phyloP scores from a whole-genome alignment of 2,329 filamentous ascomycete genomes.

The Pyrenochaeta sp. region DNA sequence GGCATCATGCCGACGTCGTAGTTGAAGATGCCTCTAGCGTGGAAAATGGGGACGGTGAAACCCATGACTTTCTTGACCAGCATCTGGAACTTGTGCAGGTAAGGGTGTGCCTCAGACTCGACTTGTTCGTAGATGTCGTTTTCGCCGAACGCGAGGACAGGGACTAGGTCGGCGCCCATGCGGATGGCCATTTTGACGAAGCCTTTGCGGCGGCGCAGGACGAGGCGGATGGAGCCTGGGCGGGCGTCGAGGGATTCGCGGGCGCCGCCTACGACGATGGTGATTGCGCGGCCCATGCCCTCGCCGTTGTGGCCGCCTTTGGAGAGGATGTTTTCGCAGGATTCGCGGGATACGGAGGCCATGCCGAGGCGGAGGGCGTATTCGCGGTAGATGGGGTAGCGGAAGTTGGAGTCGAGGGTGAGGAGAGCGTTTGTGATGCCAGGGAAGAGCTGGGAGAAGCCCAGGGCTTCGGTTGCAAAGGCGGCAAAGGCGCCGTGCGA shows the following conservation, averaged over 20 bases:
- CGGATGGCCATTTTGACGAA: conserved; percentile 94
- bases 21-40: conserved; percentile 92
- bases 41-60: conserved; percentile 90
- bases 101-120: conserved; percentile 75
- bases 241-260: conserved; percentile 89
- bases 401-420: conserved; percentile 95
- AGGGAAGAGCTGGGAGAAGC: conserved; percentile 86
- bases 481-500: conserved; percentile 93
- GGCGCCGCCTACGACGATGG: conserved; percentile 92
- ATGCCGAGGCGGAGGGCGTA: conserved; percentile 91
- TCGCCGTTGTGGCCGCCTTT: conserved; percentile 78
- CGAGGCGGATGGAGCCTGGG: conserved; percentile 77
- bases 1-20: conserved; percentile 98
- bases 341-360: conserved; percentile 87
- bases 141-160: conserved; percentile 91
- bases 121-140: conserved; percentile 96
- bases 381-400: conserved; percentile 90
- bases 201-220: conserved; percentile 84
- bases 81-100: conserved; percentile 82
- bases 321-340: conserved; percentile 85
- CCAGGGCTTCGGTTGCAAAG: conserved; percentile 88
- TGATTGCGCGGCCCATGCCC: conserved; percentile 94
- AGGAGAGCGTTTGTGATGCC: conserved; percentile 93
- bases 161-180: conserved; percentile 91
- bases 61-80: conserved; percentile 84